Evolutionary conservation across 495 filamentous ascomycete species (phyloP).

Genomic region (Daldinia bambusicola): DNA sequence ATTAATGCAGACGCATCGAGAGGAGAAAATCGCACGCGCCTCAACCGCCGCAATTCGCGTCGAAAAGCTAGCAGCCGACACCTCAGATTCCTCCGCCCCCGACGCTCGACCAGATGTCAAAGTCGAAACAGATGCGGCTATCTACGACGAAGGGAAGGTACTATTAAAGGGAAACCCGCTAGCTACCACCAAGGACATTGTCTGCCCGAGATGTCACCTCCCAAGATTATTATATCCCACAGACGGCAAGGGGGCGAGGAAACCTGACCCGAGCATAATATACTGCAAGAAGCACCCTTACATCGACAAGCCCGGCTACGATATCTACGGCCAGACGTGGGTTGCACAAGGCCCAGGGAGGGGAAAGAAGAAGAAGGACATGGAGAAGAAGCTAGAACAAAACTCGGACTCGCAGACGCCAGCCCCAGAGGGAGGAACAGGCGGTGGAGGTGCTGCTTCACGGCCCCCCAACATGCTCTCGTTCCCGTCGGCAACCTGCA

Average conservation of each 20-base stretch:
- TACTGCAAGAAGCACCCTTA: constrained; percentile 84
- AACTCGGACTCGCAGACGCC: constrained; percentile 61
- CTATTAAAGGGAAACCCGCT: constrained; percentile 80
- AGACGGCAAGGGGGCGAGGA: constrained; percentile 67
- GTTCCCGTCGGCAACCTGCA: constrained; percentile 69
- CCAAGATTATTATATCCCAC: constrained; percentile 72
- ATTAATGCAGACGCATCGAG: constrained; percentile 74
- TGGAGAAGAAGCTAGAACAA: constrained; percentile 65
- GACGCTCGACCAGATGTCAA: constrained; percentile 60
- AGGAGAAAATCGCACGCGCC: constrained; percentile 78
- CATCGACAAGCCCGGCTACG: constrained; percentile 76
- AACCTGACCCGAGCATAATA: constrained; percentile 68
- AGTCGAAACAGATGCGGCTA: constrained; percentile 75
- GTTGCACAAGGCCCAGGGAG: constrained; percentile 62
- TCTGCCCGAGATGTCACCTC: constrained; percentile 72
- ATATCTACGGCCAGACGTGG: constrained; percentile 85
- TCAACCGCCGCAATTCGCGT: constrained; percentile 77
- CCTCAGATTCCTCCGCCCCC: constrained; percentile 55
- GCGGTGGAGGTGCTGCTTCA: constrained; percentile 52
- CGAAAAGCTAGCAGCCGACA: constrained; percentile 71
- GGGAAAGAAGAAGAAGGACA: constrained; percentile 70
- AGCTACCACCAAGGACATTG: constrained; percentile 75
- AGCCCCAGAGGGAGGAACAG: constrained; percentile 55
- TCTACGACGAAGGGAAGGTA: constrained; percentile 77
- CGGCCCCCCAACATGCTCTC: constrained; percentile 65